Evolutionary conservation across 352 stramenopile species (phyloP), one percentile per base, ranked within the genome.

Genomic region (Blastocystis sp.): DNA sequence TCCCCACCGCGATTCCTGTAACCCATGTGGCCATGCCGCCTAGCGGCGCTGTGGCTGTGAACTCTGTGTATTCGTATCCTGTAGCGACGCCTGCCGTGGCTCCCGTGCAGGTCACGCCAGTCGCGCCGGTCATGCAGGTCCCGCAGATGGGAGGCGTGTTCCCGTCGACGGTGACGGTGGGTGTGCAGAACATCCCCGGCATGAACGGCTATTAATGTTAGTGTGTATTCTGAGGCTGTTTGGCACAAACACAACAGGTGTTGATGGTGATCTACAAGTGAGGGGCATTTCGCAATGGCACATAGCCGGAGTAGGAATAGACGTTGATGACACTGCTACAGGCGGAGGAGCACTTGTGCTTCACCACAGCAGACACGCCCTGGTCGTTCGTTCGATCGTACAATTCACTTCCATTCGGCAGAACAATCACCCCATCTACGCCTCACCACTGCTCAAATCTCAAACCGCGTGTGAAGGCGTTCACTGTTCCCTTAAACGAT

Each of bases 361-460:
- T 57, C 48, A 57, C 6, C 48, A 57, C 48, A 14, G 14, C 48
- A 14, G 48, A 57, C 0, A 57, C 48, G 48, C 48, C 48, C 6
- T 14, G 6, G 48, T 57, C 14, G 6, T 17, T 57, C 48, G 48
- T 57, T 7, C 40, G 64, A 54, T 19, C 34, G 21, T 28, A 42
- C 62, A 11, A 24, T 48, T 0, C 0, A 24, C 28, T 52, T 38
- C 0, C 6, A 17, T 10, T 21, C 3, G 34, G 17, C 24, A 74
- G 3, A 54, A 48, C n/a, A n/a, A 74, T 52, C 64, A 28, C 14
- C 21, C 64, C 64, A 17, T 74, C 64, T 74, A 45, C 64, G 21
- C 17, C 28, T 28, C 19, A 74, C 40, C 9, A 19, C 34, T 48
- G 0, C 28, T 17, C 64, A 7, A 11, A 7, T 17, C 28, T 45